phyloP scores from a whole-genome alignment of 2,329 filamentous ascomycete genomes.

The Colletotrichum agaves region DNA sequence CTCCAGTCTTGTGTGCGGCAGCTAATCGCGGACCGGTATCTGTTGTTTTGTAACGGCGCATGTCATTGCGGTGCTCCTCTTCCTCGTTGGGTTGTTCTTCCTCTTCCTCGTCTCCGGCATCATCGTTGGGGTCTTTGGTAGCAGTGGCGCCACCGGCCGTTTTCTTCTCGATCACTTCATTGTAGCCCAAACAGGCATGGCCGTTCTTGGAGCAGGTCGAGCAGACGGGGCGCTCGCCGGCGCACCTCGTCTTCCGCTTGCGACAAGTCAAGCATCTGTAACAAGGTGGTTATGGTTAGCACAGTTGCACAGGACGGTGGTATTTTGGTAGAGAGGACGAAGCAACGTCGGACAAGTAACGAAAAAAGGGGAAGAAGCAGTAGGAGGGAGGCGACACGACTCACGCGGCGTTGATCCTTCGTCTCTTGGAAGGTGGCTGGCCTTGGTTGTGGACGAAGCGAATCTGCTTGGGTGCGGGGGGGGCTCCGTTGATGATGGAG shows the following conservation, averaged over 20 bases:
- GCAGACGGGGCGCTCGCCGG: conserved; percentile 77
- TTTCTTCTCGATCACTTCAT: conserved; percentile 62
- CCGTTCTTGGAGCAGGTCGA: conserved; percentile 79
- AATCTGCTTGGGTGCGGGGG: conserved; percentile 68
- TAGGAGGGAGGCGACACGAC: conserved; percentile 45
- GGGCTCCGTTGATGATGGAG: conserved; percentile 52
- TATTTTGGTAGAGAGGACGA: neutral
- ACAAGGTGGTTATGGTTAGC: conserved; percentile 25
- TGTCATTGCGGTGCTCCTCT: conserved; percentile 50
- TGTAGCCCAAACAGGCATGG: conserved; percentile 76
- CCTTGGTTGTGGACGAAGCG: conserved; percentile 87
- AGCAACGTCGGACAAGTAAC: neutral
- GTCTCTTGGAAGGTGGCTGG: conserved; percentile 81
- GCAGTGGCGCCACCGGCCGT: conserved; percentile 28
- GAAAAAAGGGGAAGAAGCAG: neutral
- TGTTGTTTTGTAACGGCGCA: conserved; percentile 44
- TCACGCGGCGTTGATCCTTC: conserved; percentile 82
- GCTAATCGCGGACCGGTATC: conserved; percentile 17
- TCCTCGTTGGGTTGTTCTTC: conserved; percentile 51
- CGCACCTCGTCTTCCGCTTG: conserved; percentile 80
- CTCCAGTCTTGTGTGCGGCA: neutral
- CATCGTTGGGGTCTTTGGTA: conserved; percentile 38
- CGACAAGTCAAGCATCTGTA: conserved; percentile 76
- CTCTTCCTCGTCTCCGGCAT: conserved; percentile 44
- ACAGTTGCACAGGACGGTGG: conserved; percentile 9